Conservation (phyloP, 2,329 filamentous ascomycete species). For the Fonsecaea nubica region DNA sequence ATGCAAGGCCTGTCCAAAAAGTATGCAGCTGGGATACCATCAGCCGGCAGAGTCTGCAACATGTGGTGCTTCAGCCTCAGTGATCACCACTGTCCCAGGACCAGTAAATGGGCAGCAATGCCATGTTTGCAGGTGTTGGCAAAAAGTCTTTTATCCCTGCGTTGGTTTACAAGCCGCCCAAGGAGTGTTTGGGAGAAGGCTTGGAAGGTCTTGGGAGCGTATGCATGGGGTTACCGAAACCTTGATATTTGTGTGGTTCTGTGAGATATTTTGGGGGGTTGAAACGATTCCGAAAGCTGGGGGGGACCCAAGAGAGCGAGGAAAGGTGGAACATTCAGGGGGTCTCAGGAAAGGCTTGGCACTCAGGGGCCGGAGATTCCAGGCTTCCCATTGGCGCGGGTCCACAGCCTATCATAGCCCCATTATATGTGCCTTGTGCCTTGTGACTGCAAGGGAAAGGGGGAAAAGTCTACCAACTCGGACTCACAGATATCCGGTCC, state of each 20-base stretch:
- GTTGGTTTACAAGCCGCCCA: background rate
- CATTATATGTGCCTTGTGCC: background rate
- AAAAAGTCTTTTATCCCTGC: background rate
- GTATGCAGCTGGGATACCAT: background rate
- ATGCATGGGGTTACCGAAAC: background rate
- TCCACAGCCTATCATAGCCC: background rate
- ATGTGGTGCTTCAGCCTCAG: background rate
- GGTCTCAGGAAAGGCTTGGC: background rate
- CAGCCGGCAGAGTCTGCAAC: background rate
- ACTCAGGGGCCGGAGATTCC: background rate
- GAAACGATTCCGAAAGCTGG: slow-evolving; percentile 1
- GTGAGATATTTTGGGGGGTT: background rate
- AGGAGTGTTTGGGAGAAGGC: background rate
- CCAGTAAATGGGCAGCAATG: background rate
- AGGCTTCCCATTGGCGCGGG: background rate
- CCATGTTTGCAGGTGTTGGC: background rate
- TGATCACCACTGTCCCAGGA: background rate
- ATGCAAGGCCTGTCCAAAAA: background rate
- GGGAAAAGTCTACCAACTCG: background rate
- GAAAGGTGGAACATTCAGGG: background rate
- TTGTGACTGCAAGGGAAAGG: background rate
- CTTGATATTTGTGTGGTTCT: background rate
- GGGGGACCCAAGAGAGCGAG: background rate
- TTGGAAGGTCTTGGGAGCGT: slow-evolving; percentile 1
- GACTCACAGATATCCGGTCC: background rate